Evolutionary conservation across 2,329 filamentous ascomycete species (phyloP).

Genomic region (Pseudogymnoascus sp.): DNA sequence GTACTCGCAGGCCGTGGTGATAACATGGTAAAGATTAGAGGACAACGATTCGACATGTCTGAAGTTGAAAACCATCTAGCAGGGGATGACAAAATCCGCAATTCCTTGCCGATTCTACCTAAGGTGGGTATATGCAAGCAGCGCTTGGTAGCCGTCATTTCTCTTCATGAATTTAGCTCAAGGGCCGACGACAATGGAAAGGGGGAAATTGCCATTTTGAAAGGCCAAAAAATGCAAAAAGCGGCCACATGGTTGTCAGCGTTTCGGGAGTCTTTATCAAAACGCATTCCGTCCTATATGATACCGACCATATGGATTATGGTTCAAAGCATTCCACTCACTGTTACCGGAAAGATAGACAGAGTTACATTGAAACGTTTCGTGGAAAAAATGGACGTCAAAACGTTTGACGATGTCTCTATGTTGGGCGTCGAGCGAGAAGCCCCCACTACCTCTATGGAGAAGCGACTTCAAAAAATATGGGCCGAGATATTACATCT

Average conservation of each 20-base stretch:
- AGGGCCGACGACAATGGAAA: neutral
- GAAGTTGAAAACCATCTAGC: conserved; percentile 40
- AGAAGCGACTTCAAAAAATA: conserved; percentile 1
- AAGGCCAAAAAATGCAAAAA: neutral
- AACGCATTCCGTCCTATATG: neutral
- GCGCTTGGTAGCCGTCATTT: neutral
- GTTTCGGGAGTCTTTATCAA: neutral
- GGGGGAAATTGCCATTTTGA: neutral
- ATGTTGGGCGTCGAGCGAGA: neutral
- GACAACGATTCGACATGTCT: conserved; percentile 56
- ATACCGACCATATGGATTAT: neutral
- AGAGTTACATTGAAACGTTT: neutral
- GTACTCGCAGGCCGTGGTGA: conserved; percentile 56
- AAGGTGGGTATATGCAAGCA: neutral
- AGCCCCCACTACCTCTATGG: neutral
- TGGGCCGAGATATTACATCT: neutral
- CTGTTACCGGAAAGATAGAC: neutral
- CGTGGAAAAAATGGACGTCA: neutral
- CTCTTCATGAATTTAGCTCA: neutral
- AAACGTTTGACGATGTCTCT: neutral
- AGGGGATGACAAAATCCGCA: neutral
- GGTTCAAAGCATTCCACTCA: neutral
- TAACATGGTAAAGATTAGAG: conserved; percentile 57
- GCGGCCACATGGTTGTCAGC: neutral
- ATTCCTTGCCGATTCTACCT: neutral